phyloP scores from a whole-genome alignment of 1,284 basidiomycete species.

The Termitomyces sp. region DNA sequence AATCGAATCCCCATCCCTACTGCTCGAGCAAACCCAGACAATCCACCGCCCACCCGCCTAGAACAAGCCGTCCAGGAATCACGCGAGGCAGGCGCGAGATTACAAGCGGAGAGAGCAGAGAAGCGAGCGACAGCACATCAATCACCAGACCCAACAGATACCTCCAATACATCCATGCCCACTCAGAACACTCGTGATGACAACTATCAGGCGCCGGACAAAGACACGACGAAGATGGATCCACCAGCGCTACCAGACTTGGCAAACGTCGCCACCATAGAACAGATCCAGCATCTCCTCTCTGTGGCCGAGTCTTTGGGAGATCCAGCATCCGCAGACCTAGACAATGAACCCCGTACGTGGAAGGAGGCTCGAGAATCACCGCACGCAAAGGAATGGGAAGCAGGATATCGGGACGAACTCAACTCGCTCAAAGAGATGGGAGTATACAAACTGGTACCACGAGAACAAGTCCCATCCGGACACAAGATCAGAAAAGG shows the following conservation, averaged over 20 bases:
- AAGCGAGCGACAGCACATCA: background rate
- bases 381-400: constrained; percentile 20
- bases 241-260: background rate
- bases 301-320: background rate
- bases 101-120: background rate
- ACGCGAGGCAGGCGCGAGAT: background rate
- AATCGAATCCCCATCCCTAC: no score
- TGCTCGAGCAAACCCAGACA: background rate
- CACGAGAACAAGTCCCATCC: constrained; percentile 18
- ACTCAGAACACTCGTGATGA: no score
- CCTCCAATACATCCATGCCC: no score
- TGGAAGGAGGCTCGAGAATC: constrained; percentile 21
- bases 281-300: background rate
- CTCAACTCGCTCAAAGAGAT: constrained; percentile 10
- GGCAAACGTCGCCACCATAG: background rate
- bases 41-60: background rate
- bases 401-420: constrained; percentile 19
- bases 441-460: constrained; percentile 26
- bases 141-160: no score
- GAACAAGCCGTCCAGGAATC: background rate
- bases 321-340: background rate
- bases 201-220: background rate
- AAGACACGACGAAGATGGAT: background rate
- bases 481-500: constrained; percentile 22
- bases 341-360: constrained; percentile 20